Base-by-base conservation (phyloP, 345 rosid genomes). In the Excoecaria agallocha region DNA sequence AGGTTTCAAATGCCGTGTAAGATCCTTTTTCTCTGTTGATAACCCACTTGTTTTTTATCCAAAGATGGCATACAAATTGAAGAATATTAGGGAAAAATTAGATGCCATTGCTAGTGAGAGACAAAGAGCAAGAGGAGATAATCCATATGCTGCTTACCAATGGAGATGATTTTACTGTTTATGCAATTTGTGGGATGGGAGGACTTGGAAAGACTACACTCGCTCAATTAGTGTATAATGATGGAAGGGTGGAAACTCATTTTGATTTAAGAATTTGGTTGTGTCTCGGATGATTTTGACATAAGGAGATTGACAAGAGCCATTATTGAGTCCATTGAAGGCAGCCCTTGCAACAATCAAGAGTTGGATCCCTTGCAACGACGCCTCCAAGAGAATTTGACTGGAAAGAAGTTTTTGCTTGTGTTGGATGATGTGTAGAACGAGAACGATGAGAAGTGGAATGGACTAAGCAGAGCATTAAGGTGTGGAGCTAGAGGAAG, bases 401-500 rank as follows among this genome's bases (percentile, higher is more conserved):
- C 30, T 30, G 30, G 30, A 30, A 30, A 30, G 30, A 30, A 30
- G 30, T 30, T 30, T 30, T 30, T 30, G 30, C 30, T 30, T 30
- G 30, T 30, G 30, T 30, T 30, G 30, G 30, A 30, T 52, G 70
- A 64, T 22, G 61, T 73, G 5, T 37, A 70, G 76, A 63, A 64
- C 7, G 57, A 63, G 22, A 2, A 49, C 8, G 4, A 2, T 22
- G 43, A 20, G 37, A 64, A 64, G 22, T 73, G 76, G 76, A 1
- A 16, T 13, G 30, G 8, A 39, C 25, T 52, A 16, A 50, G 22
- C 0, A 48, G 37, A 3, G 35, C 19, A 8, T 2, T 64, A 8
- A 39, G 70, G 16, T 37, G 30, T 15, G 74, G 74, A 45, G 70
- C 63, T 1, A n/a, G 20, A 24, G 76, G 63, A 1, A 64, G 76